Evolutionary conservation across 805 yeast species (phyloP).

Genomic region (Candida succiphila): DNA sequence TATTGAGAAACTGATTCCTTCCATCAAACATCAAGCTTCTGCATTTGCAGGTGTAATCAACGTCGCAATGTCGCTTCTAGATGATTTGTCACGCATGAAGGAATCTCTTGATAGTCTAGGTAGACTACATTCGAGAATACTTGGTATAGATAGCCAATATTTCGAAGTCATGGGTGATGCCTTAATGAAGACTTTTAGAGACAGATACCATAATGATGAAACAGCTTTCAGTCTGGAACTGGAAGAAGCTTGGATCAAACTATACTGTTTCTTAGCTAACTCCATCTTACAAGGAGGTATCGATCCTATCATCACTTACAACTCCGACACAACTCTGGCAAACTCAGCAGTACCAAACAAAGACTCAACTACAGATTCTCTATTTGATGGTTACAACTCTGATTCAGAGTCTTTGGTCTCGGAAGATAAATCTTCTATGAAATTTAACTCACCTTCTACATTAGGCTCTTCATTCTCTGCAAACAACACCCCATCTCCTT

Average conservation of each 20-base stretch:
- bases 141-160: constrained; percentile 61
- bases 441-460: too few relatives aligned
- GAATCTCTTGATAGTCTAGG: constrained; percentile 56
- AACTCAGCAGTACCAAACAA: too few relatives aligned
- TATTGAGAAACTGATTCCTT: constrained; percentile 59
- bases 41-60: constrained; percentile 74
- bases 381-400: background rate
- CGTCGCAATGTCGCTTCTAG: constrained; percentile 55
- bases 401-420: background rate
- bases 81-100: constrained; percentile 45
- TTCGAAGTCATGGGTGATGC: constrained; percentile 71
- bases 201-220: constrained; percentile 33
- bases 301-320: constrained; percentile 32
- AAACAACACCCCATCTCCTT: background rate
- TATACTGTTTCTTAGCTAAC: constrained; percentile 61
- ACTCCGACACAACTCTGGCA: background rate
- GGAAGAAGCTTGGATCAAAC: constrained; percentile 62
- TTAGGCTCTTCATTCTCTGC: background rate
- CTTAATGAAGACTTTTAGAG: constrained; percentile 55
- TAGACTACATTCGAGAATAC: constrained; percentile 63
- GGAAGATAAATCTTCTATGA: background rate
- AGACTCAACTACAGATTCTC: background rate
- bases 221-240: constrained; percentile 44
- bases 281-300: constrained; percentile 52
- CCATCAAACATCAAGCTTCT: constrained; percentile 68